These are phyloP conservation scores for Acacia acuminata DNA, from an alignment of 306 rosid species.

Conservation along the genomic window DNA sequence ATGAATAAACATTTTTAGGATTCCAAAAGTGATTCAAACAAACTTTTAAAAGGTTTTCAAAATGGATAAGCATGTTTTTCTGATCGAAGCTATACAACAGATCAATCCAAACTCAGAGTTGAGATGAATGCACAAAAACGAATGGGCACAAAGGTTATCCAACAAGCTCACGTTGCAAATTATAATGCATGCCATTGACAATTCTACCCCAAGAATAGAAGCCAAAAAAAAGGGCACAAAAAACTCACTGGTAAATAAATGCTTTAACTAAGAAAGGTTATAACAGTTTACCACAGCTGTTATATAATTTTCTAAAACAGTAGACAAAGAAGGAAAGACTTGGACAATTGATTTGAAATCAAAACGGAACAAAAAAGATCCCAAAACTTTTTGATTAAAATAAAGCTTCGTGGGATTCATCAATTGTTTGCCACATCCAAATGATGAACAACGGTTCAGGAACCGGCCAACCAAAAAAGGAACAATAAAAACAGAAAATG, in stretches of 20 bases:
- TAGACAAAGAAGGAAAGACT: neutral
- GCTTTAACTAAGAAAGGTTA: neutral
- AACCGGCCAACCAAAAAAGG: neutral
- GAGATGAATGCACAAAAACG: neutral
- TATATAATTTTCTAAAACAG: slow-evolving; percentile 4
- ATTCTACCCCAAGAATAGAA: neutral
- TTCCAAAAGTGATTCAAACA: too few species aligned
- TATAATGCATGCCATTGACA: neutral
- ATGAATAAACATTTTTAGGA: too few species aligned
- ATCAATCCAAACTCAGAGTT: neutral
- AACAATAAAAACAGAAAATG: neutral
- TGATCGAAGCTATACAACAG: neutral
- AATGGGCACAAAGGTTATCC: neutral
- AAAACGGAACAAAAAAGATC: slow-evolving; percentile 2
- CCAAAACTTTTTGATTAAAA: neutral
- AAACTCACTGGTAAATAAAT: too few species aligned
- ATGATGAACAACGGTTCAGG: neutral
- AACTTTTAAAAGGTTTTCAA: neutral
- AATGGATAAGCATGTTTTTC: neutral
- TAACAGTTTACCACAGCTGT: neutral
- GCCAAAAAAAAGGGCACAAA: neutral
- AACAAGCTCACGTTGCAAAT: neutral
- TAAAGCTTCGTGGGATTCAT: neutral
- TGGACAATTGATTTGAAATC: neutral
- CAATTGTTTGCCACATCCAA: neutral